These are phyloP conservation scores for Pichia sp. DNA, from an alignment of 1,139 yeast genomes.

Conservation along the genomic window DNA sequence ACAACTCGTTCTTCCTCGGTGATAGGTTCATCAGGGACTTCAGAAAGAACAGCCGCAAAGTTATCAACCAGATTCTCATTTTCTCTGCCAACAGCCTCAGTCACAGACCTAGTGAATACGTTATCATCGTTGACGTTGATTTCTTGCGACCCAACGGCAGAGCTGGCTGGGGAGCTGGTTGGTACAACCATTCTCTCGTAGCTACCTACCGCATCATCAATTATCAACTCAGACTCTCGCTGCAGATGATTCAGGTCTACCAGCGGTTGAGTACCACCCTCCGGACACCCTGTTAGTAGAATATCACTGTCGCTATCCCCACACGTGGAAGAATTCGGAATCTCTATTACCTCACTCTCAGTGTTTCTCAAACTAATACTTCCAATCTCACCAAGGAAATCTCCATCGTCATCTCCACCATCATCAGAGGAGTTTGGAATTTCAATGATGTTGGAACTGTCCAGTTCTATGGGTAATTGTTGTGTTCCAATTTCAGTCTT, in stretches of 20 bases:
- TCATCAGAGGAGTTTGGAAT: constrained; percentile 13
- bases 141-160: constrained; percentile 8
- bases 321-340: constrained; percentile 4
- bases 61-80: not conserved
- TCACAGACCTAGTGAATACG: not conserved
- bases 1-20: not conserved
- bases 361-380: not conserved
- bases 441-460: constrained; percentile 8
- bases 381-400: not conserved
- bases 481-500: constrained; percentile 19
- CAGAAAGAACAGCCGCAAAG: not conserved
- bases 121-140: not conserved
- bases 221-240: not conserved
- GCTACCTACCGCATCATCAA: not conserved
- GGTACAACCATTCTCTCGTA: constrained; percentile 4
- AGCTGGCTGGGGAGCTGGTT: constrained; percentile 14
- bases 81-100: not conserved
- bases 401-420: constrained; percentile 2
- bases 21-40: not conserved
- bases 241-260: not conserved
- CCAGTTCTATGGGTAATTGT: constrained; percentile 19
- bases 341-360: constrained; percentile 5
- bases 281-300: not conserved
- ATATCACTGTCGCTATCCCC: constrained; percentile 9
- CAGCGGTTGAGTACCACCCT: not conserved